Evolutionary conservation across 2,329 filamentous ascomycete species (phyloP).

Genomic region (Sclerotinia borealis): DNA sequence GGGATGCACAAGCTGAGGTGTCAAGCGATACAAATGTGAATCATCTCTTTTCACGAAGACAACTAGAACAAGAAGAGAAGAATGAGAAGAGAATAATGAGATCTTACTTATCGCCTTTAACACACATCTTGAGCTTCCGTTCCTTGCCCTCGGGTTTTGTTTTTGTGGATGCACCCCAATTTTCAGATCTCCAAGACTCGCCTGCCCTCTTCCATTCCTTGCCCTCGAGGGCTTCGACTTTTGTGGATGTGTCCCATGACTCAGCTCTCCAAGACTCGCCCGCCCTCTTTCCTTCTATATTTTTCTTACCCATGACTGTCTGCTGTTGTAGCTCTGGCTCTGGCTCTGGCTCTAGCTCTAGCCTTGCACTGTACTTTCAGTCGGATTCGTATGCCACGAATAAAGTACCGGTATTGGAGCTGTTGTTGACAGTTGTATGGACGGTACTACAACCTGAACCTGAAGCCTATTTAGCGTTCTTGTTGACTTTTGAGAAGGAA

Average conservation of each 20-base stretch:
- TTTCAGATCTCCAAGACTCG: not conserved
- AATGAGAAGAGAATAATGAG: not conserved
- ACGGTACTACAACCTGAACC: too few species aligned
- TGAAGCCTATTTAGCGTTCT: too few species aligned
- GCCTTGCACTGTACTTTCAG: not conserved
- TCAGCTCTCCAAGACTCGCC: not conserved
- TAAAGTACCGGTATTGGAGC: not conserved
- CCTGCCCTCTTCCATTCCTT: not conserved
- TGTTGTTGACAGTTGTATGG: too few species aligned
- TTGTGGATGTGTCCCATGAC: not conserved
- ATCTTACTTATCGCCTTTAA: not conserved
- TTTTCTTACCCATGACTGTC: not conserved
- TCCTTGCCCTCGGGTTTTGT: not conserved
- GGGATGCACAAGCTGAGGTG: not conserved
- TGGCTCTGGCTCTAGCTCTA: too few species aligned
- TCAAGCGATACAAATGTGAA: not conserved
- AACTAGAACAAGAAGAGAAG: not conserved
- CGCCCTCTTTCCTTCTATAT: not conserved
- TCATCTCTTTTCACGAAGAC: accelerated
- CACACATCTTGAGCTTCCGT: not conserved
- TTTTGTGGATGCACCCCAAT: not conserved
- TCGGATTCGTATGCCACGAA: not conserved
- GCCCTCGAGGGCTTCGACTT: not conserved
- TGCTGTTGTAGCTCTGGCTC: too few species aligned
- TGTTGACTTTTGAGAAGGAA: too few species aligned